Conservation (phyloP, 352 stramenopile species). For the Globisporangium alternatum region DNA sequence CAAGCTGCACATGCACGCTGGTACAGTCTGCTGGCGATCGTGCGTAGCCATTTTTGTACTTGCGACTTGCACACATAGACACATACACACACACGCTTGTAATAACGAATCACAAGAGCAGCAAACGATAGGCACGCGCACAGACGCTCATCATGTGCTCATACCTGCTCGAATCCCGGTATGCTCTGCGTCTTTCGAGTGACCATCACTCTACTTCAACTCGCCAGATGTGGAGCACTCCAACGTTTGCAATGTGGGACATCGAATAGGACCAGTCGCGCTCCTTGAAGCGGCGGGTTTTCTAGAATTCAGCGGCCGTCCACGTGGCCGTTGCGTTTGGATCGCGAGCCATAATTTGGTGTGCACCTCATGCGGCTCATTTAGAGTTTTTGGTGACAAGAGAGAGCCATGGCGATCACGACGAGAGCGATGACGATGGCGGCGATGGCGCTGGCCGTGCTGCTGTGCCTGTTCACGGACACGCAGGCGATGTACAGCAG, state of each 20-base stretch:
- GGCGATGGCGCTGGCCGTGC: constrained; percentile 22
- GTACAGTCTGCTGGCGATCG: too few relatives aligned
- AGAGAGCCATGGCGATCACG: constrained; percentile 15
- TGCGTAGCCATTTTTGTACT: too few relatives aligned
- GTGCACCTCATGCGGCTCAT: background rate
- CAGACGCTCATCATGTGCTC: background rate
- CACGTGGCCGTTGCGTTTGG: constrained; percentile 10
- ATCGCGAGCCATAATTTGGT: background rate
- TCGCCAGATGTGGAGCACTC: background rate
- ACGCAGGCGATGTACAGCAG: constrained; percentile 59
- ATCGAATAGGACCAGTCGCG: background rate
- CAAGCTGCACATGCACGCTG: too few relatives aligned
- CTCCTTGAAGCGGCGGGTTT: constrained; percentile 10
- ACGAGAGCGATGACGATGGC: constrained; percentile 21
- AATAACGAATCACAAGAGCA: too few relatives aligned
- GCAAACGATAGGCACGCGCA: too few relatives aligned
- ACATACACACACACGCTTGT: too few relatives aligned
- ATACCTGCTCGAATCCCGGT: background rate
- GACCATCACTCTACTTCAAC: constrained; percentile 15
- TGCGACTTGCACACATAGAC: too few relatives aligned
- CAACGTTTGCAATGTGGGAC: background rate
- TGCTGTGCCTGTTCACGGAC: constrained; percentile 27
- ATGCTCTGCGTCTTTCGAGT: background rate
- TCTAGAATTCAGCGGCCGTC: constrained; percentile 10
- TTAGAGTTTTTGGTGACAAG: constrained; percentile 15